Evolutionary conservation across 2,329 filamentous ascomycete species (phyloP).

Genomic region (Graphilbum ipis-grandicollis): DNA sequence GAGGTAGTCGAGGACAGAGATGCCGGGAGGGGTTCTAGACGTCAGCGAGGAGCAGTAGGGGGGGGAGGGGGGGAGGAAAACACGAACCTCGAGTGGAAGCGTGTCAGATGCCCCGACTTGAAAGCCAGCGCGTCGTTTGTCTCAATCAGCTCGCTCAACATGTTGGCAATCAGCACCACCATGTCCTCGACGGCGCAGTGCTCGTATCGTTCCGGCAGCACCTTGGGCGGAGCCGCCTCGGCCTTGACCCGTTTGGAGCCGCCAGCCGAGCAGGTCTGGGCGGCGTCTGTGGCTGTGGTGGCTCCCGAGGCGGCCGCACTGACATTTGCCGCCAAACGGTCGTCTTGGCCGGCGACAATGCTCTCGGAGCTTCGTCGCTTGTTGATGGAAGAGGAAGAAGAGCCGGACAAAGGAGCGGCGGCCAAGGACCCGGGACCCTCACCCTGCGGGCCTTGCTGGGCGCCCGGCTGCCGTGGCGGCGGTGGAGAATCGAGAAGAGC

Average conservation of each 20-base stretch:
- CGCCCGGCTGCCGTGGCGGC: conserved; percentile 13
- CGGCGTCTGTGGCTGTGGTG: conserved; percentile 10
- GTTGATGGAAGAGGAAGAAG: conserved; percentile 9
- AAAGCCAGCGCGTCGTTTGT: conserved; percentile 82
- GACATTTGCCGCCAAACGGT: background rate
- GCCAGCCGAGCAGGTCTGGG: conserved; percentile 6
- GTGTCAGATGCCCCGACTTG: conserved; percentile 69
- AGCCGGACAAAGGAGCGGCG: background rate
- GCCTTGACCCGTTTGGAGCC: conserved; percentile 35
- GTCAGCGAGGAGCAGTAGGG: background rate
- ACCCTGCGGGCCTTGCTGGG: conserved; percentile 10
- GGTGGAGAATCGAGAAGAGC: conserved; percentile 13
- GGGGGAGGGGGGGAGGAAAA: background rate
- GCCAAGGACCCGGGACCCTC: background rate
- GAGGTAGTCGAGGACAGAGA: conserved; percentile 87
- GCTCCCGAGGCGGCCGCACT: background rate
- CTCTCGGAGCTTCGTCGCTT: conserved; percentile 29
- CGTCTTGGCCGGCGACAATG: conserved; percentile 10
- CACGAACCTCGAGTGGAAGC: conserved; percentile 78
- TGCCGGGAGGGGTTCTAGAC: conserved; percentile 64
- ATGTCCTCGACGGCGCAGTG: conserved; percentile 69
- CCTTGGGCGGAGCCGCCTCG: conserved; percentile 32
- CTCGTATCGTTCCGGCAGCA: conserved; percentile 62
- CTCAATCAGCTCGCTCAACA: conserved; percentile 87
- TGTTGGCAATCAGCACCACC: conserved; percentile 79